Conservation (phyloP, 208 protist species). For the Acanthamoeba castellanii region DNA sequence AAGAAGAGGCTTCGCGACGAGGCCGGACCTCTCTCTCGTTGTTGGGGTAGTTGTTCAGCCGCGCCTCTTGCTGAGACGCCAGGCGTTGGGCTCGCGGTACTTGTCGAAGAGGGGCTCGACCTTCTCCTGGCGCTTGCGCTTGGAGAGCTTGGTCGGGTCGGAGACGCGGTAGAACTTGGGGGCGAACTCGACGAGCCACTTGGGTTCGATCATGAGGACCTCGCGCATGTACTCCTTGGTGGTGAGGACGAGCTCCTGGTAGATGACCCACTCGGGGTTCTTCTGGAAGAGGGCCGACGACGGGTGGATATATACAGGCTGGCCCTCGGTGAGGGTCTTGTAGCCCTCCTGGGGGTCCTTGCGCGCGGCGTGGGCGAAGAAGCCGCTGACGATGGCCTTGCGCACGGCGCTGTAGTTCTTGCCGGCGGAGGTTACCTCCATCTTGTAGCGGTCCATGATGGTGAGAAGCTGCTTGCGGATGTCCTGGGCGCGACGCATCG, state of each 20-base stretch:
- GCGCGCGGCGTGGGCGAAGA: slow-evolving; percentile 97
- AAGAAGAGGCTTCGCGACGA: too few relatives aligned
- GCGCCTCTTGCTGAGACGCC: slow-evolving; percentile 67
- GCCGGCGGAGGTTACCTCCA: slow-evolving; percentile 93
- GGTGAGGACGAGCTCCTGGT: slow-evolving; percentile 89
- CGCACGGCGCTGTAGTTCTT: slow-evolving; percentile 95
- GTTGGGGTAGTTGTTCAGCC: slow-evolving; percentile 42
- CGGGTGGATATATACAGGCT: slow-evolving; percentile 86
- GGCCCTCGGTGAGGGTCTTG: slow-evolving; percentile 78
- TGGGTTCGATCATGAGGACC: slow-evolving; percentile 84
- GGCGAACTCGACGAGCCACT: slow-evolving; percentile 88
- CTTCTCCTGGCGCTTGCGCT: slow-evolving; percentile 75
- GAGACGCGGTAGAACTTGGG: slow-evolving; percentile 88
- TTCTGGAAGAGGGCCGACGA: slow-evolving; percentile 82
- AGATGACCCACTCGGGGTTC: slow-evolving; percentile 87
- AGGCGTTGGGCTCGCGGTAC: slow-evolving; percentile 73
- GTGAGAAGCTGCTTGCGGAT: slow-evolving; percentile 77
- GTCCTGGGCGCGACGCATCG: slow-evolving; percentile 68
- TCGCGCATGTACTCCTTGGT: slow-evolving; percentile 87
- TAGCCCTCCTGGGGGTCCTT: slow-evolving; percentile 92
- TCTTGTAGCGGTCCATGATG: slow-evolving; percentile 96
- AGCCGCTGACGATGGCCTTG: slow-evolving; percentile 97
- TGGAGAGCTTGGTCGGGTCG: slow-evolving; percentile 59
- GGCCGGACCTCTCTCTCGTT: too few relatives aligned
- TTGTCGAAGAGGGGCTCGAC: slow-evolving; percentile 74